Evolutionary conservation across 2,329 filamentous ascomycete species (phyloP), one percentile per base, ranked within the genome.

Genomic region (Fusarium sublunatum): DNA sequence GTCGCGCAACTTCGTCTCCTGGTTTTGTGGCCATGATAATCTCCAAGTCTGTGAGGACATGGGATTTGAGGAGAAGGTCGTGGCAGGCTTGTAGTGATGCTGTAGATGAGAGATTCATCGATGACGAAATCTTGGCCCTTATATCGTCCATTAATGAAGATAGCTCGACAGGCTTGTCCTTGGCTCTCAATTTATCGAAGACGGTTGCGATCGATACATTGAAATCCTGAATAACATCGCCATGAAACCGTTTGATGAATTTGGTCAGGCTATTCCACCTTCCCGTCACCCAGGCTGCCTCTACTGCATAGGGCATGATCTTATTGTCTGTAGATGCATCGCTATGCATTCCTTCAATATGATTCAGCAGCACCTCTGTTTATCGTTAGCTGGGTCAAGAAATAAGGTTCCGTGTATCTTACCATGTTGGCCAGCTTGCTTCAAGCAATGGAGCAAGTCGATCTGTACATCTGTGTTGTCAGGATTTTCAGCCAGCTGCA

Each of bases 351-450:
- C 88, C 88, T 71, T 96, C 91, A 11, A 96, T 88, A 67, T 96
- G 92, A 59, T 93, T 94, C 25, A 98, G 81, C 15, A 98, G 83
- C 3, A 91, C 89, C 77, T 96, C 91, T 94, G 60, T 24, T 54
- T 26, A 45, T 65, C 32, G 65, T 72, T 67, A 73, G 68, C 60
- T 39, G 39, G 47, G 40, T 8, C 24, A 10, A 38, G 32, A 7
- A 6, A 29, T 15, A 13, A 13, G 12, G 45, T 25, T 26, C 24
- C 52, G 73, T 78, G 75, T 77, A 91, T 74, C 81, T 75, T 80
- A 93, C 91, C 91, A 77, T 97, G 90, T 74, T 98, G 95, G 0
- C 94, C 95, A n/a, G 93, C 96, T 74, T 97, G 93, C 72, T 93
- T 93, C 9, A 99, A 82, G 70, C 95, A 98, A 28, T 88, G 91